These are phyloP conservation scores for Penicillium sumatraense DNA, from an alignment of 2,329 filamentous ascomycete species.

Conservation along the genomic window DNA sequence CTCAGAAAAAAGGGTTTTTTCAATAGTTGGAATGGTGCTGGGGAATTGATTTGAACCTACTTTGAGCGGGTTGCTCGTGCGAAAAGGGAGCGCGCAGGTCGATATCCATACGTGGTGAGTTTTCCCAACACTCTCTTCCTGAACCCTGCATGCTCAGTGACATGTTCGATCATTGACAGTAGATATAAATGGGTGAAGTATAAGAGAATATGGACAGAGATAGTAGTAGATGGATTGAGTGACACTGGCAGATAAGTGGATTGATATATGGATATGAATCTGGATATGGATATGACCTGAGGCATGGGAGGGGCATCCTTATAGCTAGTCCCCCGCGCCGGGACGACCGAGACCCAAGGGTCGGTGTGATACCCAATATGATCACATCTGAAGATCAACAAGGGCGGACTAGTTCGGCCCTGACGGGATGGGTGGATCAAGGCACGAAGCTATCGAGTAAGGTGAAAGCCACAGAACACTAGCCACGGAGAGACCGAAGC, in stretches of 20 bases:
- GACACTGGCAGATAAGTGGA: no score
- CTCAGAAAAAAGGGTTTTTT: slow-evolving; percentile 54
- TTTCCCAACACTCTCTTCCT: slow-evolving; percentile 37
- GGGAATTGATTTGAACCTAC: slow-evolving; percentile 27
- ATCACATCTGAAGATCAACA: slow-evolving; percentile 33
- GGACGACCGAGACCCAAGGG: slow-evolving; percentile 24
- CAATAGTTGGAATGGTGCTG: neutral
- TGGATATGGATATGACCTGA: neutral
- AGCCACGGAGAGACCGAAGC: slow-evolving; percentile 3
- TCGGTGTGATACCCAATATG: slow-evolving; percentile 25
- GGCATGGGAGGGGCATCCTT: slow-evolving; percentile 20
- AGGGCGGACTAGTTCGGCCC: slow-evolving; percentile 31
- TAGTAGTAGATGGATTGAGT: slow-evolving; percentile 8
- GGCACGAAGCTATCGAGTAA: slow-evolving; percentile 23
- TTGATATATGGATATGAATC: no score
- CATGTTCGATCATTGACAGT: slow-evolving; percentile 31
- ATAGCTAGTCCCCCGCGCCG: slow-evolving; percentile 18
- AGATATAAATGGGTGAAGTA: neutral
- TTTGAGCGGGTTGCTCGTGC: slow-evolving; percentile 28
- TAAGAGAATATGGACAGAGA: neutral
- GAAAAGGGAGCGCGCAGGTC: slow-evolving; percentile 33
- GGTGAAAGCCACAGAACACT: slow-evolving; percentile 12
- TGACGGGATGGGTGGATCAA: slow-evolving; percentile 21
- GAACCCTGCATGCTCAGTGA: slow-evolving; percentile 34
- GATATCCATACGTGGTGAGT: slow-evolving; percentile 34